A percentile compares a stretch with the other conserved stretches of the same genome.
These are phyloP conservation scores for Elsinoe batatas DNA, from an alignment of 2,329 filamentous ascomycete species.

Conservation along the genomic window DNA sequence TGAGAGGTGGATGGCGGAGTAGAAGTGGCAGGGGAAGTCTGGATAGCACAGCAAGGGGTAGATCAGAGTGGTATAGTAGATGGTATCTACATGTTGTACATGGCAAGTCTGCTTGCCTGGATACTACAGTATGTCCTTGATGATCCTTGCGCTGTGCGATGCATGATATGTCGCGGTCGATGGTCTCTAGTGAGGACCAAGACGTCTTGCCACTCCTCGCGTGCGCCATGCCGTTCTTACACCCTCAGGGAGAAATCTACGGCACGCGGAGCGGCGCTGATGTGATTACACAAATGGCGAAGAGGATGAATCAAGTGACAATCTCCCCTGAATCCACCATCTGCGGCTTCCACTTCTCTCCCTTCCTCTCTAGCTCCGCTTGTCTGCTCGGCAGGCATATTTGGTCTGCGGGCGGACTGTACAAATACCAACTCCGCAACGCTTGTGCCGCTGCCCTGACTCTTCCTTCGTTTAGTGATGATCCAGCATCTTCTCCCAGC, in stretches of 20 bases:
- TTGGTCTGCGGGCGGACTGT: conserved; percentile 57
- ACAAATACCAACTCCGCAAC: conserved; percentile 92
- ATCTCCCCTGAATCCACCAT: conserved; percentile 50
- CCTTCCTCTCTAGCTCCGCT: conserved; percentile 20
- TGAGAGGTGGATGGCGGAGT: conserved; percentile 27
- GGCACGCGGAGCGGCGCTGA: not conserved
- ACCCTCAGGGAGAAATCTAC: no score
- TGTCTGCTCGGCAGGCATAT: conserved; percentile 43
- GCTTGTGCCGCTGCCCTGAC: conserved; percentile 72
- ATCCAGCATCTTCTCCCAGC: conserved; percentile 79
- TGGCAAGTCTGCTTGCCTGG: conserved; percentile 1
- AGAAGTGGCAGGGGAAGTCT: not conserved
- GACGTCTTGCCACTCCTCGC: no score
- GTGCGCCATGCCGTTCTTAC: no score
- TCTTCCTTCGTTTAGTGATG: conserved; percentile 67
- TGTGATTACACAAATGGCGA: not conserved
- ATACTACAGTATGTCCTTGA: not conserved
- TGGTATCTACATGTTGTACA: conserved; percentile 14
- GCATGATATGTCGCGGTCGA: no score
- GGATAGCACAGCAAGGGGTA: not conserved
- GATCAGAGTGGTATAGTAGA: conserved; percentile 9
- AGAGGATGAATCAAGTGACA: conserved; percentile 27
- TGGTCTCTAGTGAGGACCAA: no score
- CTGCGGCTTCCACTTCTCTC: conserved; percentile 42
- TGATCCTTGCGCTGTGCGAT: not conserved